Evolutionary conservation across 257 asterid species (phyloP).

Genomic region (Solanum bukasovii): DNA sequence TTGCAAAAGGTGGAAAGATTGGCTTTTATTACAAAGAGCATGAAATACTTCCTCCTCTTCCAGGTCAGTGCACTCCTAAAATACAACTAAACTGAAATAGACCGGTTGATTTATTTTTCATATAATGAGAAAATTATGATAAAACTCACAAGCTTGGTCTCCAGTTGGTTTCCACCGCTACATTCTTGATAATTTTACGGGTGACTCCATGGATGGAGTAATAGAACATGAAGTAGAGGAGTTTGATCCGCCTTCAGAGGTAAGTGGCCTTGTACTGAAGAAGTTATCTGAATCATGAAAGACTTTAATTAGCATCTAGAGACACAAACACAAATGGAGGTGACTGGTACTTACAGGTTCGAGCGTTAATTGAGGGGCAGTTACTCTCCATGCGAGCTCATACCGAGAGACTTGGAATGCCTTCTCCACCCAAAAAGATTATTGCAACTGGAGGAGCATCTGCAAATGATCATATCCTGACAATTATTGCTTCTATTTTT

Average conservation of each 20-base stretch:
- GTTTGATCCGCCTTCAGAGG: constrained; percentile 82
- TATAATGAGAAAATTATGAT: background rate
- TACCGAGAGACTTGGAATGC: constrained; percentile 88
- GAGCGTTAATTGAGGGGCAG: constrained; percentile 89
- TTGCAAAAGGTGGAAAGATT: constrained; percentile 63
- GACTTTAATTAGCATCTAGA: background rate
- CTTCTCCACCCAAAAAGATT: constrained; percentile 81
- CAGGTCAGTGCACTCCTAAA: constrained; percentile 33
- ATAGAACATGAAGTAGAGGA: constrained; percentile 47
- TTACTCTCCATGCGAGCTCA: constrained; percentile 84
- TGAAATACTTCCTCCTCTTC: constrained; percentile 90
- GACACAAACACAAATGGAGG: background rate
- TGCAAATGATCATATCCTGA: constrained; percentile 48
- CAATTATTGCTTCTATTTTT: constrained; percentile 54
- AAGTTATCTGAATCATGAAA: background rate
- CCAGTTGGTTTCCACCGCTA: constrained; percentile 81
- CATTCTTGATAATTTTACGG: constrained; percentile 49
- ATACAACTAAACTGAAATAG: background rate
- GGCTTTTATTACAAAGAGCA: constrained; percentile 91
- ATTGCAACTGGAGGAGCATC: constrained; percentile 99
- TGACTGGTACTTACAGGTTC: constrained; percentile 33
- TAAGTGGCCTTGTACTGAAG: constrained; percentile 6
- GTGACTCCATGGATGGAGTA: constrained; percentile 41
- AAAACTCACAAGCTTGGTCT: constrained; percentile 1
- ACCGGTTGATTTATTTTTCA: background rate